Conservation (phyloP, 495 filamentous ascomycete species). For the Penicillium dipodomyicola region DNA sequence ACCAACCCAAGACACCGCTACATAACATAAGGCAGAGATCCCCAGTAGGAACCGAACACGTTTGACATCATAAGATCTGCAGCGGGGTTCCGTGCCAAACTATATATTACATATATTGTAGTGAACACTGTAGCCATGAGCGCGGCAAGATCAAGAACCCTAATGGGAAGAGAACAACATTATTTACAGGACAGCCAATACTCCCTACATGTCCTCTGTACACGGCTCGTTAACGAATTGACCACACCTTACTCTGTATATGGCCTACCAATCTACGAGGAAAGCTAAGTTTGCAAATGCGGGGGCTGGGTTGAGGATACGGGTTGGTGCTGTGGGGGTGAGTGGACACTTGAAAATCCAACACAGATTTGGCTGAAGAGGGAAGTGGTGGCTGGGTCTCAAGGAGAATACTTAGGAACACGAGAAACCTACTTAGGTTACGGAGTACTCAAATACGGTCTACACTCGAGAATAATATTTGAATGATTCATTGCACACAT, state of each 20-base stretch:
- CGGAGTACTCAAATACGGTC: not conserved
- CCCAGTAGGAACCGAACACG: not conserved
- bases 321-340: not conserved
- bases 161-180: too few species aligned
- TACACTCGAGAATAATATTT: slow-evolving; percentile 8
- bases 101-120: not conserved
- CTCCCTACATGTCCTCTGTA: not conserved
- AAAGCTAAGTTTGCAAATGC: not conserved
- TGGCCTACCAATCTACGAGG: too few species aligned
- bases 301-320: not conserved
- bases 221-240: too few species aligned
- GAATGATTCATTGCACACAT: slow-evolving; percentile 16
- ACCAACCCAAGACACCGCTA: not conserved
- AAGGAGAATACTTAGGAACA: not conserved
- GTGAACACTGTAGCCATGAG: not conserved
- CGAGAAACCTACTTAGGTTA: not conserved
- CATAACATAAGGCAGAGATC: not conserved
- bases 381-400: not conserved
- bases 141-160: not conserved
- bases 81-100: slow-evolving; percentile 2
- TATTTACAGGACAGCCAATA: not conserved
- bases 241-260: too few species aligned
- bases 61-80: slow-evolving; percentile 6
- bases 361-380: not conserved
- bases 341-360: not conserved